Base-by-base conservation (phyloP, 768 basidiomycete species). In the Boletus bicolor region DNA sequence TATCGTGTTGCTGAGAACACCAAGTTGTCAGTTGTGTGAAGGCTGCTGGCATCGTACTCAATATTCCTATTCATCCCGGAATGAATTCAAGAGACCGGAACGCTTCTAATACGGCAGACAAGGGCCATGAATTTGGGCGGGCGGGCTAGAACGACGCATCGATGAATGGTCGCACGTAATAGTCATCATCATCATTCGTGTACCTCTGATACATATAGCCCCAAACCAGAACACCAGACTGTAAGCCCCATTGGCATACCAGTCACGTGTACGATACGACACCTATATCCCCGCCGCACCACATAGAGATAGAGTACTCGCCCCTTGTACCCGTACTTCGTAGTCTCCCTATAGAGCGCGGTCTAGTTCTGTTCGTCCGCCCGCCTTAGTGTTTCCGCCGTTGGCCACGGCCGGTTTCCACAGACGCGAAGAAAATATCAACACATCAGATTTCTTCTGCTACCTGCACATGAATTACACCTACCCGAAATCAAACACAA, bases 401-500 rank as follows among this genome's bases (percentile, higher is more conserved):
- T 28, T 28, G 28, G 28, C 28, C 28, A 28, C 28, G 4, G 2
- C 3, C 0, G 28, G 28, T 4, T 28, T 28, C 28, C 28, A 28
- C 36, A 24, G 12, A 21, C 34, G 28, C 21, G 17, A 34, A 54
- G 21, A 41, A 21, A 54, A 43, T 11, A 2, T 19, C 37, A 53
- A 49, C 26, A 62, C 34, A 32, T 38, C 28, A 37, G 9, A 46
- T 54, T 49, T 24, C 2, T 39, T 57, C 32, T 8, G 12, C 39
- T 43, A 47, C 44, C 10, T 66, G 57, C 53, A 57, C 28, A 49
- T 36, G 48, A 21, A 49, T n/a, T 7, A 49, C 39, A 30, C 26
- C 44, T 42, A 51, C 28, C 47, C 12, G 4, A 54, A 37, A 38
- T 53, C 43, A 28, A 28, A 45, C 44, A 43, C 48, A 57, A 34